phyloP scores from a whole-genome alignment of 257 asterid species.

The Solanum appendiculatum region DNA sequence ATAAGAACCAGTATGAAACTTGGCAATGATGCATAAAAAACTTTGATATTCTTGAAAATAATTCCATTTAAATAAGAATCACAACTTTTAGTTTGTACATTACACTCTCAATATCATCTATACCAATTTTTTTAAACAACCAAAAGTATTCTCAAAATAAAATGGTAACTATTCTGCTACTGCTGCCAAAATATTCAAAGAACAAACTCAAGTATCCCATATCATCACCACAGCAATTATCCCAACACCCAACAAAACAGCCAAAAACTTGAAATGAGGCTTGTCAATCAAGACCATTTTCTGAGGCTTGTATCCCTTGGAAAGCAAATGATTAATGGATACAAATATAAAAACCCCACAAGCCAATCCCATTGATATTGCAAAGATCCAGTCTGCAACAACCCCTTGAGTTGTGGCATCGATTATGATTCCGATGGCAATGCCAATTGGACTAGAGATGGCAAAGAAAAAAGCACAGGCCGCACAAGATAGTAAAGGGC shows the following conservation, averaged over 20 bases:
- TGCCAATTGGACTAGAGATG: conserved; percentile 73
- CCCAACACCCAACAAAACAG: conserved; percentile 64
- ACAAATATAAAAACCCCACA: conserved; percentile 84
- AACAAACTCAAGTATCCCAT: conserved; percentile 61
- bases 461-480: conserved; percentile 82
- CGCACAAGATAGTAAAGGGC: conserved; percentile 66
- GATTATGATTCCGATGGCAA: conserved; percentile 71
- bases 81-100: neutral
- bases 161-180: neutral
- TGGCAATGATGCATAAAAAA: neutral
- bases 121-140: neutral
- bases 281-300: conserved; percentile 27
- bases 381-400: conserved; percentile 78
- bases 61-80: neutral
- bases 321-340: conserved; percentile 65
- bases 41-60: neutral
- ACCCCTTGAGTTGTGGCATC: conserved; percentile 72
- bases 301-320: conserved; percentile 57
- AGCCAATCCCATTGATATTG: conserved; percentile 86
- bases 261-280: conserved; percentile 48
- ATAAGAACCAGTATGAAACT: neutral
- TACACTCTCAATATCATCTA: neutral
- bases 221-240: conserved; percentile 90
- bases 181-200: neutral
- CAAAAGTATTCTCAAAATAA: neutral